A percentile compares a stretch with the other conserved stretches of the same genome.
Conservation (phyloP, 495 filamentous ascomycete genomes). For the Eremomyces bilateralis region DNA sequence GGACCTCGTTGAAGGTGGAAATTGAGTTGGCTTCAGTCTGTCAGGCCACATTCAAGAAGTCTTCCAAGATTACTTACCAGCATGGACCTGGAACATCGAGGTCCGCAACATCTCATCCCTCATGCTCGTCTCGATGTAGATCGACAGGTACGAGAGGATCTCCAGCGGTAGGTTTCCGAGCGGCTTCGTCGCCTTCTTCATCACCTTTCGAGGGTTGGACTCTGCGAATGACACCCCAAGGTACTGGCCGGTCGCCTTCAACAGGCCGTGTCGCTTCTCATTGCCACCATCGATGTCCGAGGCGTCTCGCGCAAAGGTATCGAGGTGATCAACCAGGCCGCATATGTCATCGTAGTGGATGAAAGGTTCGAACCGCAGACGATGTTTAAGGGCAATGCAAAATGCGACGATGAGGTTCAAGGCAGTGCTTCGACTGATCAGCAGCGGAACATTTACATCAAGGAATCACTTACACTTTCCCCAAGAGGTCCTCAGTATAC, state of each 20-base stretch:
- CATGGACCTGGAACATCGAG: background rate
- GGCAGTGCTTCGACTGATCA: conserved; percentile 30
- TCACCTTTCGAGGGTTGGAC: conserved; percentile 13
- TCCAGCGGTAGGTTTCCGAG: conserved; percentile 18
- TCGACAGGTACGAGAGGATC: conserved; percentile 14
- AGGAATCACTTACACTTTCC: conserved; percentile 24
- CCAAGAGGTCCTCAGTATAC: conserved; percentile 46
- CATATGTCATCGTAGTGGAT: conserved; percentile 48
- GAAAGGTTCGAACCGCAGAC: conserved; percentile 73
- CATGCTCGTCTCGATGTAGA: conserved; percentile 11
- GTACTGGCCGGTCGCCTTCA: conserved; percentile 11
- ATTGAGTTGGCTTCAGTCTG: too few relatives aligned
- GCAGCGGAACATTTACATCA: background rate
- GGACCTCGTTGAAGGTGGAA: conserved; percentile 43
- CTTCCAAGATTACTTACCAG: background rate
- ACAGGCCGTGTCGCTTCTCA: conserved; percentile 14
- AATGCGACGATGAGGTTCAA: conserved; percentile 70
- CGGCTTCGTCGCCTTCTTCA: conserved; percentile 16
- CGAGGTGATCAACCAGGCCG: conserved; percentile 34
- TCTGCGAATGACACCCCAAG: conserved; percentile 16
- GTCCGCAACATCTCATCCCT: conserved; percentile 23
- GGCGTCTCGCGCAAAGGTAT: conserved; percentile 50
- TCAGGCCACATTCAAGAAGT: too few relatives aligned
- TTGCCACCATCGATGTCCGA: conserved; percentile 26
- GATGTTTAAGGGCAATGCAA: conserved; percentile 56